Conservation (phyloP, 2,329 filamentous ascomycete genomes). For the Hypoxylon sp. region DNA sequence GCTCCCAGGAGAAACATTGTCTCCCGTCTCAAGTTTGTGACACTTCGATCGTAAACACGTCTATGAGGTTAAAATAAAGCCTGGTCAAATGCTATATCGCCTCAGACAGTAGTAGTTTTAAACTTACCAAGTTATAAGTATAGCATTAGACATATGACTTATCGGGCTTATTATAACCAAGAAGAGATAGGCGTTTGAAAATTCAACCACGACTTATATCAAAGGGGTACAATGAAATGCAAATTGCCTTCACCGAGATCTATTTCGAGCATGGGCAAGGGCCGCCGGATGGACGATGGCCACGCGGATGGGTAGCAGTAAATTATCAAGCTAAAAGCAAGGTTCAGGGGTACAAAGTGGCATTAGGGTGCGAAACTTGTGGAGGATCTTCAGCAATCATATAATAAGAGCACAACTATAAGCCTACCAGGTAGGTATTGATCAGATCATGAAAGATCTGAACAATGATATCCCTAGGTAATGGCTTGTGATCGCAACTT, state of each 20-base stretch:
- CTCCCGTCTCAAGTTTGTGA: constrained; percentile 7
- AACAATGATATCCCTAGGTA: constrained; percentile 13
- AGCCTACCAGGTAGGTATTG: no score
- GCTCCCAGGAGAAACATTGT: constrained; percentile 32
- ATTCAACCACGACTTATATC: constrained; percentile 5
- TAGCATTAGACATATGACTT: background rate
- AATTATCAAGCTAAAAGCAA: constrained; percentile 32
- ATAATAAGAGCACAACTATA: constrained; percentile 30
- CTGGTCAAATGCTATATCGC: background rate
- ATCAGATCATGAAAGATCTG: constrained; percentile 41
- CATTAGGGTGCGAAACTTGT: constrained; percentile 30
- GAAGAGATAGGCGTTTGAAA: background rate
- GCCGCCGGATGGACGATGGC: constrained; percentile 27
- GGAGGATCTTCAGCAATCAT: constrained; percentile 40
- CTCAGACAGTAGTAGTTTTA: background rate
- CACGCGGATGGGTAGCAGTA: constrained; percentile 43
- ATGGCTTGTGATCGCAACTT: constrained; percentile 1
- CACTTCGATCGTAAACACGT: background rate
- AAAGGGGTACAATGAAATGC: constrained; percentile 14
- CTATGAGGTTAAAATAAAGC: background rate
- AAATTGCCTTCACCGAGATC: constrained; percentile 32
- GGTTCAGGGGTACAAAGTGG: constrained; percentile 36
- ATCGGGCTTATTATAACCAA: background rate
- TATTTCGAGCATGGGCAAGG: constrained; percentile 30
- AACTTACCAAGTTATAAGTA: background rate